Evolutionary conservation across 2,329 filamentous ascomycete genomes (phyloP), one percentile per base, ranked within the genome.

Genomic region (Fusarium verrucosum): DNA sequence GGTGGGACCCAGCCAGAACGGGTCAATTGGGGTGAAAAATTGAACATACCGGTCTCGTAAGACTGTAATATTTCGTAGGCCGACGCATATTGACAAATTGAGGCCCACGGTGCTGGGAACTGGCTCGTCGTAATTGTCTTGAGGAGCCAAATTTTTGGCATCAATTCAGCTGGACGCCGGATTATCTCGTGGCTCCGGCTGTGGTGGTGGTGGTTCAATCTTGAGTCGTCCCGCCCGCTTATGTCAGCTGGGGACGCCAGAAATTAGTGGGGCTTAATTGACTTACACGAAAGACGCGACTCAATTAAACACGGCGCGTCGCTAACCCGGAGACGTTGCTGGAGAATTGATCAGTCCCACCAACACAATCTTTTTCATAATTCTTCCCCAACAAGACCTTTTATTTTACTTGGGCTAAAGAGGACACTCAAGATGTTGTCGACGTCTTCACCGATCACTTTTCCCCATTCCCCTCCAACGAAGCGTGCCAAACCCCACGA

Each of bases 31-130:
- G n/a, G 25, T 3, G 25, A 3, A 23, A 25, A 13, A 11, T 4
- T 32, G 16, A 37, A 79, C 87, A 74, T 82, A 91, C 89, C 65
- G 87, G 82, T 74, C 84, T 83, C 75, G 84, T 87, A 58, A 92
- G 82, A 73, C 84, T 86, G 79, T 91, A 88, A 71, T 88, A 90
- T 75, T 86, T 85, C 56, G 70, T 69, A 73, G 87, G 81, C 77
- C 83, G 82, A 72, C 86, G 83, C 81, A 84, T 83, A 51, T 77
- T 81, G 77, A 68, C 70, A 65, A 69, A 68, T 69, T 76, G 65
- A 69, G 66, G 62, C 69, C 64, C 69, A 49, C 66, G 55, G 54
- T 66, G 50, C 64, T 70, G 55, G 63, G 55, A 61, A 58, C 65
- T 66, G 55, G 60, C 70, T 67, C 66, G 61, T 65, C 64, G 62